A percentile compares a stretch with the other conserved stretches of the same genome.
Conservation (phyloP, 202 grass and related monocot species). For the Bolboschoenoplectus hybrid region DNA sequence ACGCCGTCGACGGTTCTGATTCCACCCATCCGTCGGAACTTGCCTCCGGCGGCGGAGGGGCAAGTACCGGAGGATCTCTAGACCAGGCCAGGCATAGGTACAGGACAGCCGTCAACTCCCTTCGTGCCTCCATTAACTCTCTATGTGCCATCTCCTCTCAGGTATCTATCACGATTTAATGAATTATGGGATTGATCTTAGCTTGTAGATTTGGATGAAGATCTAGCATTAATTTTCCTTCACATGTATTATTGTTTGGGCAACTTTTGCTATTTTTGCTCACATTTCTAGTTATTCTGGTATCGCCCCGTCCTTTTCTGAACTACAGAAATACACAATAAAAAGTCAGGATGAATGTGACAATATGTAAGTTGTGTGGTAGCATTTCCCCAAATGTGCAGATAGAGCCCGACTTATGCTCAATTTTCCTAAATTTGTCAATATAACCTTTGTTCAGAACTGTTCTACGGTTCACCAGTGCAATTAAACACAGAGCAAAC, state of each 20-base stretch:
- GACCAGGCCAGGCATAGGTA: conserved; percentile 92
- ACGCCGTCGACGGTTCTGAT: conserved; percentile 43
- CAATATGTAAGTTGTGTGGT: not conserved
- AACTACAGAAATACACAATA: not conserved
- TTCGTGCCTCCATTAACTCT: conserved; percentile 64
- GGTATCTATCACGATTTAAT: conserved; percentile 29
- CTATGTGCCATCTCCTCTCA: conserved; percentile 47
- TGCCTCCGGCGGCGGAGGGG: conserved; percentile 36
- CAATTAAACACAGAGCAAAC: not conserved
- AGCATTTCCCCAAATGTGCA: not conserved
- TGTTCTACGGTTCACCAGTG: not conserved
- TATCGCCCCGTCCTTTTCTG: not conserved
- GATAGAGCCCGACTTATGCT: not conserved
- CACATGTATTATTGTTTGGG: not conserved
- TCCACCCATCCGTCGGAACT: conserved; percentile 40
- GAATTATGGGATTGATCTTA: not conserved
- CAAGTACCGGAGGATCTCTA: conserved; percentile 66
- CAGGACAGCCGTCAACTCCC: conserved; percentile 62
- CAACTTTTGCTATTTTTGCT: not conserved
- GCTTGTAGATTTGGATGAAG: not conserved
- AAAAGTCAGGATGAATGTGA: not conserved
- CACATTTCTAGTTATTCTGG: not conserved
- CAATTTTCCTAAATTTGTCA: not conserved
- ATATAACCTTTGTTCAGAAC: not conserved
- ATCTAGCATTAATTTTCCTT: not conserved